Base-by-base conservation (phyloP, 2,329 filamentous ascomycete genomes). In the Alternaria postmessia region DNA sequence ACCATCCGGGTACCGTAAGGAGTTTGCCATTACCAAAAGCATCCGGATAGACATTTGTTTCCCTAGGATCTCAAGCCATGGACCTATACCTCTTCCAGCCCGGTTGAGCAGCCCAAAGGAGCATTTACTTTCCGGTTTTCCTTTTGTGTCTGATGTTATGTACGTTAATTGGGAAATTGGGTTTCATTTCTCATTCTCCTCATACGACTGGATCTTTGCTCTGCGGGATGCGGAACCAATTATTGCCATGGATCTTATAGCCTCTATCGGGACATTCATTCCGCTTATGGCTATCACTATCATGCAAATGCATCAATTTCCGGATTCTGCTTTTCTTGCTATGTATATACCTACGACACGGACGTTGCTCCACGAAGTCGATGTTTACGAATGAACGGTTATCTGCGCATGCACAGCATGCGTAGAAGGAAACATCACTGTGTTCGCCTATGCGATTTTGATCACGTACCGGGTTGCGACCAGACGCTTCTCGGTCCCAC, bases 361-460 rank as follows among this genome's bases (percentile, higher is more conserved):
- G 54, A 51, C 46, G 56, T 43, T 61, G 59, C 47, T 61, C 48
- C 38, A 56, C 54, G 46, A 59, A 66, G 62, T 64, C 69, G 64
- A 75, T 63, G 69, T 69, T 71, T 54, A 74, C 66, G 72, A 75
- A 72, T 68, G 70, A 72, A 75, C 70, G 74, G 70, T 68, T 67
- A 58, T 69, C 61, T 74, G 66, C 53, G 46, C 46, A 57, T 72
- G 72, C 73, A 77, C 72, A 71, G 73, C 67, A 63, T 65, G 68
- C 57, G 44, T 26, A 22, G 51, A 46, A 47, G 32, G 32, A 51
- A 54, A 57, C 30, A 26, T 51, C 8, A 46, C 53, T 57, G 30
- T 51, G 44, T 39, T 18, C 22, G 36, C 53, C 28, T 42, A 18
- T 18, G 18, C 38, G 28, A 16, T 20, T 28, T 18, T 54, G 18